A percentile compares a stretch with the other conserved stretches of the same genome.
These are phyloP conservation scores for Colletotrichum sp. DNA, from an alignment of 2,329 filamentous ascomycete species.

Conservation along the genomic window DNA sequence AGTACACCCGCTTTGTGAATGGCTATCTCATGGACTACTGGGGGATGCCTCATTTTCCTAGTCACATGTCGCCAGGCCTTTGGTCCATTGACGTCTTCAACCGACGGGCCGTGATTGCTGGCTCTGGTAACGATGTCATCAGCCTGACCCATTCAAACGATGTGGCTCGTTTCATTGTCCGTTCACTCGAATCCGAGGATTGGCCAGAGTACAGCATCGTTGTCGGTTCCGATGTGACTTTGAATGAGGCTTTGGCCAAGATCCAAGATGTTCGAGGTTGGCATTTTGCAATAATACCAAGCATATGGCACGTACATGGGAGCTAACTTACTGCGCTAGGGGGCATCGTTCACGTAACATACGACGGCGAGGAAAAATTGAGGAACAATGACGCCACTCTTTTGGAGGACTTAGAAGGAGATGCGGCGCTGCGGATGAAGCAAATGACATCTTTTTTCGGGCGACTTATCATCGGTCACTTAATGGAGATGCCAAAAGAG, in stretches of 20 bases:
- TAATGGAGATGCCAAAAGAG: background rate
- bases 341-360: background rate
- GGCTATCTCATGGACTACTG: slow-evolving; percentile 53
- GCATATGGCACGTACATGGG: no score
- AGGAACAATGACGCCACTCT: background rate
- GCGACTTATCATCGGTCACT: background rate
- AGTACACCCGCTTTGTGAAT: slow-evolving; percentile 41
- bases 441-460: background rate
- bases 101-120: slow-evolving; percentile 52
- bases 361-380: background rate
- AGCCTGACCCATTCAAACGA: slow-evolving; percentile 54
- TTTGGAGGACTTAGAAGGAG: background rate
- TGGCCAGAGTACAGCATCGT: slow-evolving; percentile 45
- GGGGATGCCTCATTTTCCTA: slow-evolving; percentile 39
- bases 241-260: slow-evolving; percentile 45
- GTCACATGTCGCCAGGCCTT: slow-evolving; percentile 39
- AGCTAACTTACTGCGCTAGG: background rate
- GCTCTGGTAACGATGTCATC: slow-evolving; percentile 46
- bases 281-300: background rate
- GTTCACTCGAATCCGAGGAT: slow-evolving; percentile 39
- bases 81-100: slow-evolving; percentile 49
- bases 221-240: slow-evolving; percentile 45
- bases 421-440: background rate
- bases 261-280: slow-evolving; percentile 22
- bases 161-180: slow-evolving; percentile 49